phyloP scores from a whole-genome alignment of 2,329 filamentous ascomycete species.

The Exophiala sp. region DNA sequence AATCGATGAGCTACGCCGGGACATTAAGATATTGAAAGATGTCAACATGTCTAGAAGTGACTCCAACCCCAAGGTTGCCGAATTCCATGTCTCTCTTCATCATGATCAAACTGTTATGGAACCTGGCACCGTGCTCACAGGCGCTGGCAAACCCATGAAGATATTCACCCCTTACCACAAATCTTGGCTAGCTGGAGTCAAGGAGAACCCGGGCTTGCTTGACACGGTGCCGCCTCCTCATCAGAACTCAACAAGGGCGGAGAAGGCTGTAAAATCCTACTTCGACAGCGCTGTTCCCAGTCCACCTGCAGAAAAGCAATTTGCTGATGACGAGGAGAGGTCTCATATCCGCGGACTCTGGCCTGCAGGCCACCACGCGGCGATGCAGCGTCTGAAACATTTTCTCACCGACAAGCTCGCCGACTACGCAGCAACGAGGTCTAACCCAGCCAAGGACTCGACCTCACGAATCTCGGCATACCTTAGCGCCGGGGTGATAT shows the following conservation, averaged over 20 bases:
- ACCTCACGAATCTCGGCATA: conserved; percentile 35
- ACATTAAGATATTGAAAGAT: conserved; percentile 38
- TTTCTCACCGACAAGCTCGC: conserved; percentile 34
- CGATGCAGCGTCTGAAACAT: conserved; percentile 30
- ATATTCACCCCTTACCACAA: conserved; percentile 49
- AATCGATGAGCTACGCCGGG: conserved; percentile 42
- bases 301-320: conserved; percentile 32
- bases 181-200: conserved; percentile 42
- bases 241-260: conserved; percentile 32
- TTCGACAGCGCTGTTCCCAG: conserved; percentile 32
- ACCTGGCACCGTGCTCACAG: conserved; percentile 40
- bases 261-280: conserved; percentile 35
- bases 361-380: conserved; percentile 35
- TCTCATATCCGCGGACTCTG: conserved; percentile 35
- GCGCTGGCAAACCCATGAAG: conserved; percentile 44
- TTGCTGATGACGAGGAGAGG: conserved; percentile 32
- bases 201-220: conserved; percentile 39
- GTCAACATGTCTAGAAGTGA: conserved; percentile 21
- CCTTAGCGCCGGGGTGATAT: conserved; percentile 37
- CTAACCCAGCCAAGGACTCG: conserved; percentile 33
- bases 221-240: conserved; percentile 38
- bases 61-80: conserved; percentile 6
- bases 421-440: conserved; percentile 33
- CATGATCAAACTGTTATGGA: conserved; percentile 48
- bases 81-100: conserved; percentile 37